Percentiles rank a stretch among this genome's conserved stretches.
Evolutionary conservation across 2,329 filamentous ascomycete species (phyloP).

Genomic region (Colletotrichum limetticola): DNA sequence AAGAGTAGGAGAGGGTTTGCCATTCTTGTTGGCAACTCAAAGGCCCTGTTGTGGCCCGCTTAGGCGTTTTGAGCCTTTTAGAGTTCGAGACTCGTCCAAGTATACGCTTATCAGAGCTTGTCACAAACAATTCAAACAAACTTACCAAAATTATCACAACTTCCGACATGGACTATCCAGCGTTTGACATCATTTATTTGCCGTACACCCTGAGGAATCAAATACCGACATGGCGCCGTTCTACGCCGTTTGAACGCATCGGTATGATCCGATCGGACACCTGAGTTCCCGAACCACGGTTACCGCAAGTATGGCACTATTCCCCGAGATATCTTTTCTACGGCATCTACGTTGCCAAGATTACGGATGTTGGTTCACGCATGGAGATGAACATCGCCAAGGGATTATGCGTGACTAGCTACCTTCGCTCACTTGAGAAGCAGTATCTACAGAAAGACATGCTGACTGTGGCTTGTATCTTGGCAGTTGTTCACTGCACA

Average conservation of each 20-base stretch:
- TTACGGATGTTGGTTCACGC: not conserved
- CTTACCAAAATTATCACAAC: not conserved
- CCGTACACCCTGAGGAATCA: not conserved
- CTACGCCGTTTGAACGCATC: not conserved
- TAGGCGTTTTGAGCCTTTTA: not conserved
- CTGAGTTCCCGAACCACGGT: not conserved
- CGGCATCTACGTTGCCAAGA: not conserved
- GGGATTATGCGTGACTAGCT: no score
- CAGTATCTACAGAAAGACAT: no score
- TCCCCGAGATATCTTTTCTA: not conserved
- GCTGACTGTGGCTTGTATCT: not conserved
- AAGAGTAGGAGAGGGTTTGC: not conserved
- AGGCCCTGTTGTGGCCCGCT: not conserved
- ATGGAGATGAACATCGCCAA: not conserved
- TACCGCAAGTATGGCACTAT: not conserved
- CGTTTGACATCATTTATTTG: not conserved
- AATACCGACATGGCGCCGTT: not conserved
- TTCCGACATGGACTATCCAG: not conserved
- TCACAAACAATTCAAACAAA: not conserved
- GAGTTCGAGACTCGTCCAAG: conserved; percentile 10
- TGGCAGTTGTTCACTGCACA: not conserved
- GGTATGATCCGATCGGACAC: not conserved
- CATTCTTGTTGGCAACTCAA: conserved; percentile 11
- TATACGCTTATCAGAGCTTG: conserved; percentile 25
- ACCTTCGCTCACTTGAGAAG: no score